Evolutionary conservation across 2,329 filamentous ascomycete genomes (phyloP), one percentile per base, ranked within the genome.

Genomic region (Raffaelea deltoideospora): DNA sequence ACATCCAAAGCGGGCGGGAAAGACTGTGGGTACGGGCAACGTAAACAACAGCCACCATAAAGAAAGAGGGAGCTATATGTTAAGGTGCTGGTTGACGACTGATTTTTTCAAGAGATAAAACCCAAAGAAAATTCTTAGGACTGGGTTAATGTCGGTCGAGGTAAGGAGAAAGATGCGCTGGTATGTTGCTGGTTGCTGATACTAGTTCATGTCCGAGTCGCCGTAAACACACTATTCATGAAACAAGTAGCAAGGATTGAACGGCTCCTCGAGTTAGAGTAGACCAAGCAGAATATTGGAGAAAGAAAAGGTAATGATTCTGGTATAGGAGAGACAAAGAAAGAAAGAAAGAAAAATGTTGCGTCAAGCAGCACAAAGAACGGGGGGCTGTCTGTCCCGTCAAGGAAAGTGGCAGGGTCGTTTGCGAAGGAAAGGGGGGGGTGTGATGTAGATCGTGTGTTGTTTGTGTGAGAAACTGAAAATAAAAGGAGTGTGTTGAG

Each of bases 401-500:
- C n/a, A n/a, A n/a, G n/a, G n/a, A n/a, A n/a, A n/a, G n/a, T n/a
- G n/a, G n/a, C n/a, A n/a, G n/a, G n/a, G n/a, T n/a, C n/a, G n/a
- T n/a, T n/a, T n/a, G n/a, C 38, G 34, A 42, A 42, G 44, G 58
- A 59, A 48, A 56, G 59, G 49, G 48, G 47, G 40, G 38, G 46
- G 33, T 34, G 33, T 18, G 29, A 15, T 5, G 21, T 33, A 7
- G 9, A 21, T 18, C 11, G 22, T 4, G n/a, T 36, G 31, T 26
- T 17, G 34, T 33, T 28, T 6, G 37, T 28, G 44, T 46, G 9
- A n/a, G n/a, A 26, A 8, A 20, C 22, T 13, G 9, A 33, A 17
- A 19, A 46, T 48, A 47, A 52, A 60, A 60, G 50, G 59, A 62
- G 48, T 47, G 63, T 64, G 52, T 42, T 57, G 57, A 63, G 56